Conservation (phyloP, 352 stramenopile species). For the Phytophthora citricola region DNA sequence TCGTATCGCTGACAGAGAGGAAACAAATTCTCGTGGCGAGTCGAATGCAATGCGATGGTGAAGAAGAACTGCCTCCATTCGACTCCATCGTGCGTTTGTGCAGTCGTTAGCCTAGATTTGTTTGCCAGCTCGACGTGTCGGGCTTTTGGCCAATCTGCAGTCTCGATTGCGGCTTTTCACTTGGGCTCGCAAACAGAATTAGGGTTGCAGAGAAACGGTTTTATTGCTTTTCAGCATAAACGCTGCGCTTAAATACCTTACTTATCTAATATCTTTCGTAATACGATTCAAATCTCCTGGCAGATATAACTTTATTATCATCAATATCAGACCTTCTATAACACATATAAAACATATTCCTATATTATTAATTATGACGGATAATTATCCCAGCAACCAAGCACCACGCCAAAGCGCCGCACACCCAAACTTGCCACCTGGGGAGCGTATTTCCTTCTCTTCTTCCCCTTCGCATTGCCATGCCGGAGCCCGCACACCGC, state of each 20-base stretch:
- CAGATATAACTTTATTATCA: neutral
- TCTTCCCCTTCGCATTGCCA: neutral
- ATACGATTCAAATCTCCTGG: neutral
- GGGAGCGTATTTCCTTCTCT: slow-evolving; percentile 4
- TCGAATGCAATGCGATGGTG: neutral
- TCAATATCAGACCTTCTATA: neutral
- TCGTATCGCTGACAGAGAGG: neutral
- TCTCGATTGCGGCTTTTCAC: slow-evolving; percentile 15
- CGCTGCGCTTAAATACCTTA: neutral
- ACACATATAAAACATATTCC: neutral
- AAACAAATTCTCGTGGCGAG: slow-evolving; percentile 25
- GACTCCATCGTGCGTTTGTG: slow-evolving; percentile 12
- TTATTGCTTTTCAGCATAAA: slow-evolving; percentile 1
- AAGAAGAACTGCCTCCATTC: neutral
- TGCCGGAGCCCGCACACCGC: slow-evolving; percentile 33
- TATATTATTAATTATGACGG: slow-evolving; percentile 1
- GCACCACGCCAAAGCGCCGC: slow-evolving; percentile 17
- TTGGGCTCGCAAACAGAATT: neutral
- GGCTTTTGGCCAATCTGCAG: slow-evolving; percentile 19
- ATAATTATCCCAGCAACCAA: neutral
- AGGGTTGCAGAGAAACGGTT: slow-evolving; percentile 16
- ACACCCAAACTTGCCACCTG: slow-evolving; percentile 22
- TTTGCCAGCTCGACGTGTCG: slow-evolving; percentile 13
- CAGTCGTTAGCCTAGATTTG: slow-evolving; percentile 11
- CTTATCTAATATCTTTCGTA: neutral